phyloP scores from a whole-genome alignment of 2,329 filamentous ascomycete genomes.

The Aspergillus sp. region DNA sequence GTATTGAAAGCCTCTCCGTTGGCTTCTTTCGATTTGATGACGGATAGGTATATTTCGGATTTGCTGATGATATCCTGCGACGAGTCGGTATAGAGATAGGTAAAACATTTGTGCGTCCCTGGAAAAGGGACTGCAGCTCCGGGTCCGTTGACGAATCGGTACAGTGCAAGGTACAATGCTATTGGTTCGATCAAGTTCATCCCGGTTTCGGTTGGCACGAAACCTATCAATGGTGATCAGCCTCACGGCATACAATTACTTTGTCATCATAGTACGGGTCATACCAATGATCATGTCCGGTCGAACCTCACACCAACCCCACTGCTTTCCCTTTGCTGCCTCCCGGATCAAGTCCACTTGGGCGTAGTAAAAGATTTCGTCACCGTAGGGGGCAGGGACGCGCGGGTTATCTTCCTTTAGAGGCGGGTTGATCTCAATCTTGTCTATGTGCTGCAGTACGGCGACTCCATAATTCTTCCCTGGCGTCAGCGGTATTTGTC shows the following conservation, averaged over 20 bases:
- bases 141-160: conserved; percentile 28
- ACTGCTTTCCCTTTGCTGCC: conserved; percentile 31
- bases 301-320: conserved; percentile 40
- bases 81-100: conserved; percentile 28
- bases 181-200: conserved; percentile 38
- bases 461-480: conserved; percentile 19
- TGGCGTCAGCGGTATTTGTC: conserved; percentile 3
- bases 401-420: conserved; percentile 33
- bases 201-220: conserved; percentile 38
- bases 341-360: conserved; percentile 35
- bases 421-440: conserved; percentile 22
- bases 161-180: conserved; percentile 32
- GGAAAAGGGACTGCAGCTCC: conserved; percentile 31
- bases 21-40: conserved; percentile 10
- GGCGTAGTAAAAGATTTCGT: conserved; percentile 42
- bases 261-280: neutral
- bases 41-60: conserved; percentile 18
- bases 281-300: conserved; percentile 35
- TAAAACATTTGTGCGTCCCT: conserved; percentile 27
- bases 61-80: conserved; percentile 25
- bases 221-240: conserved; percentile 19
- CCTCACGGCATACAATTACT: neutral
- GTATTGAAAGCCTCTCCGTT: conserved; percentile 18
- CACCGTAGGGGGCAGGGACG: conserved; percentile 36
- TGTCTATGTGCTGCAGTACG: conserved; percentile 18